Base-by-base conservation (phyloP, 2,329 filamentous ascomycete genomes). In the Neofusicoccum parvum region DNA sequence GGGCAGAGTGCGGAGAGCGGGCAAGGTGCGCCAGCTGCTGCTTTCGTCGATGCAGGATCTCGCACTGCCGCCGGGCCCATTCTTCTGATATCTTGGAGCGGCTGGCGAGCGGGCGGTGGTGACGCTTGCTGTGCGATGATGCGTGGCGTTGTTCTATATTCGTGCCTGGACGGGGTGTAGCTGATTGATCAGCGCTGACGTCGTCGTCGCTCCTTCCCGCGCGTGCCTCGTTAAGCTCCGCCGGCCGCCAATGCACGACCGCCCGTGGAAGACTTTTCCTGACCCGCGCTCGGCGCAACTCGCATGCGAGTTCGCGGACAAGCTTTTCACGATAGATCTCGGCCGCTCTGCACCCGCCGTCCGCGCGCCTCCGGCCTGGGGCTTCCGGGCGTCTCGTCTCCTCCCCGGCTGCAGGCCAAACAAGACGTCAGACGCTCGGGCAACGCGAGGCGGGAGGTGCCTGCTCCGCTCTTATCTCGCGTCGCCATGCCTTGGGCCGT, bases 151-250 rank as follows among this genome's bases (percentile, higher is more conserved):
- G 41, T 45, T 36, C 56, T 60, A 59, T 46, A 48, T 60, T 46
- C 39, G 54, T 34, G 39, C 23, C 23, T 32, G 54, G 23, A 45
- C 36, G 34, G 23, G 9, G 5, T 45, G 41, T 5, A 32, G 5
- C 27, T 32, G 23, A 51, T 36, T 51, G 48, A 51, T 51, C 48
- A 56, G 54, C 54, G n/a, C 39, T 59, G 54, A 59, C 54, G 54
- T 59, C 54, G 54, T 34, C 10, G 53, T 34, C 14, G 23, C 23
- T 34, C 27, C 27, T 32, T 32, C 23, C 36, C 36, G n/a, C 11
- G 5, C 5, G 6, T 32, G 5, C 6, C 6, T 32, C 23, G 3
- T 23, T 23, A 23, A 23, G 23, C 23, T 23, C 23, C 23, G 23
- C 23, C 23, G 3, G 23, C 23, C 23, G 23, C 23, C 23, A 23